phyloP scores from a whole-genome alignment of 805 yeast species.

The Candida wancherniae region DNA sequence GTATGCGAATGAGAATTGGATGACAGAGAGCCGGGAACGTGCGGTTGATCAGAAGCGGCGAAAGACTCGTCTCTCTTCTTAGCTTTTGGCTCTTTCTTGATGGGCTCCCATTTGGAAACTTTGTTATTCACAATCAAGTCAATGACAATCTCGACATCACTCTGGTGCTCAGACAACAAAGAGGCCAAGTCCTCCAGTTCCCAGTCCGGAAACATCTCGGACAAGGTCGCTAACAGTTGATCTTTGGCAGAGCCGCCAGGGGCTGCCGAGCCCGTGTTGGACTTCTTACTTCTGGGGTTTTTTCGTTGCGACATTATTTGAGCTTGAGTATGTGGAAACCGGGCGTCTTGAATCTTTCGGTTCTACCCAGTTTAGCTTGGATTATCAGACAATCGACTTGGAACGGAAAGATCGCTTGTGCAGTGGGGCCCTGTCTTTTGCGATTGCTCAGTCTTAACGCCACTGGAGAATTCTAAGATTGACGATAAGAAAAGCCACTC shows the following conservation, averaged over 20 bases:
- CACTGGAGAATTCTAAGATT: too few relatives aligned
- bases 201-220: conserved; percentile 96
- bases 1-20: conserved; percentile 1
- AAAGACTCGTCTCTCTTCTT: conserved; percentile 34
- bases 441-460: too few relatives aligned
- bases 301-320: conserved; percentile 19
- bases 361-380: too few relatives aligned
- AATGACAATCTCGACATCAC: conserved; percentile 73
- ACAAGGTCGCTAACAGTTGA: conserved; percentile 48
- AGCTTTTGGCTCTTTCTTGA: conserved; percentile 58
- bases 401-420: too few relatives aligned
- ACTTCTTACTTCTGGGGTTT: conserved; percentile 13
- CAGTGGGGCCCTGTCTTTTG: too few relatives aligned
- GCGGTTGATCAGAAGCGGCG: conserved; percentile 5
- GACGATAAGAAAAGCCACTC: too few relatives aligned
- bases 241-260: conserved; percentile 7
- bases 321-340: too few relatives aligned
- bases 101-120: conserved; percentile 92
- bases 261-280: conserved; percentile 7
- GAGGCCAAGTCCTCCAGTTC: conserved; percentile 73
- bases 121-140: conserved; percentile 88
- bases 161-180: conserved; percentile 66
- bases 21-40: conserved; percentile 2
- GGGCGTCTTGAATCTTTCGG: too few relatives aligned
- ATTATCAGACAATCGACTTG: too few relatives aligned